A percentile compares a stretch with the other conserved stretches of the same genome.
phyloP scores from a whole-genome alignment of 176 grass and related monocot species.

The Triticum urartu region DNA sequence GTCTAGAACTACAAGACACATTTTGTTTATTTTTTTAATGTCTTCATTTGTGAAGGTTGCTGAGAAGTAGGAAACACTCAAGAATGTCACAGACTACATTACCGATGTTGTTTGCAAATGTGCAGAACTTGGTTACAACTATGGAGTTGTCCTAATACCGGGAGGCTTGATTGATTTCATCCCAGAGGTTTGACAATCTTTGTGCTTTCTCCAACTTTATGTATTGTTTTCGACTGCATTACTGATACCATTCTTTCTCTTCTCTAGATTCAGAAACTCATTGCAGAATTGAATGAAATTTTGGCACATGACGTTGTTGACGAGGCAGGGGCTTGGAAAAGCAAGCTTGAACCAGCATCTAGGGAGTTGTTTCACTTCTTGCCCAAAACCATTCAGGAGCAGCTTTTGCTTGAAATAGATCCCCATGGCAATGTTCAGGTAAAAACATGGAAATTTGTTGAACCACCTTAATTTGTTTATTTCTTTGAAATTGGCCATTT shows the following conservation, averaged over 20 bases:
- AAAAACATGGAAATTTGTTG: too few species aligned
- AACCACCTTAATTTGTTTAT: too few species aligned
- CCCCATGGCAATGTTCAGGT: too few species aligned
- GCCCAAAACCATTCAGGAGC: slow-evolving; percentile 87
- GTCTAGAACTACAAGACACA: not conserved
- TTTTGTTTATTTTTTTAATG: not conserved
- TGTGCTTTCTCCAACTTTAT: not conserved
- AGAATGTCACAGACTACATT: slow-evolving; percentile 92
- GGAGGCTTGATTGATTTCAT: slow-evolving; percentile 98
- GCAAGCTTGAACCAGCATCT: slow-evolving; percentile 69
- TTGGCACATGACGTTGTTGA: slow-evolving; percentile 92
- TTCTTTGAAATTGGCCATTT: too few species aligned
- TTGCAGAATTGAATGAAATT: slow-evolving; percentile 94
- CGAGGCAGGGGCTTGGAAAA: slow-evolving; percentile 83
- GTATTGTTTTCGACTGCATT: not conserved
- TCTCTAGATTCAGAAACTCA: slow-evolving; percentile 89
- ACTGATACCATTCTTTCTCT: slow-evolving; percentile 20
- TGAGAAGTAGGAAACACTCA: slow-evolving; percentile 82
- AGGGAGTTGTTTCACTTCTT: slow-evolving; percentile 78
- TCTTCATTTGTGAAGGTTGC: slow-evolving; percentile 59
- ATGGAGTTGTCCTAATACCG: slow-evolving; percentile 95
- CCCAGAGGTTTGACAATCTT: slow-evolving; percentile 67
- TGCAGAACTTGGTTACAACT: slow-evolving; percentile 92
- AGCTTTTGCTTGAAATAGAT: slow-evolving; percentile 96
- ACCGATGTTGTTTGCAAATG: slow-evolving; percentile 89